Evolutionary conservation across 495 filamentous ascomycete genomes (phyloP).

Genomic region (Corynascus novoguineensis): DNA sequence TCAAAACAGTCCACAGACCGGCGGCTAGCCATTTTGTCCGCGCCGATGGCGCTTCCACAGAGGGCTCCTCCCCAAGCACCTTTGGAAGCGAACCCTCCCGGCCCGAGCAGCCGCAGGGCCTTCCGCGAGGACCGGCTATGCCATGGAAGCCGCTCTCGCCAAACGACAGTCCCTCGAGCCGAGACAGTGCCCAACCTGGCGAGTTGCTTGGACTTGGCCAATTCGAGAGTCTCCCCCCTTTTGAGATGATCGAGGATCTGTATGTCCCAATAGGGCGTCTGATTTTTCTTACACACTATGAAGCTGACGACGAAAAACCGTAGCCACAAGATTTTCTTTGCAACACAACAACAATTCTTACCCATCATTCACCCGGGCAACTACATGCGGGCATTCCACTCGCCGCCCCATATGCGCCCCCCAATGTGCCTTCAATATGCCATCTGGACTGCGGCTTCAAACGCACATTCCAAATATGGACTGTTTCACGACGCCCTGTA

Average conservation of each 20-base stretch:
- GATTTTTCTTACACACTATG: too few relatives aligned
- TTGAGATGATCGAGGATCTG: conserved; percentile 46
- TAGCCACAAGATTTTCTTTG: conserved; percentile 42
- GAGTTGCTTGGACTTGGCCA: conserved; percentile 39
- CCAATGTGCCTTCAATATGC: conserved; percentile 48
- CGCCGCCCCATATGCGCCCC: conserved; percentile 40
- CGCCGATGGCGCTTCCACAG: background rate
- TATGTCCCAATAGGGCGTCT: conserved; percentile 19
- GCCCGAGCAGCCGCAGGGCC: background rate
- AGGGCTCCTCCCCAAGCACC: conserved; percentile 1
- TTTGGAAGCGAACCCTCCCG: background rate
- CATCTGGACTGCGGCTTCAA: conserved; percentile 41
- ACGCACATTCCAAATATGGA: conserved; percentile 35
- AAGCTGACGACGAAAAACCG: conserved; percentile 1
- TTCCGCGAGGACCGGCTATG: background rate
- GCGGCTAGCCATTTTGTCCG: background rate
- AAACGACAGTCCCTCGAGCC: background rate
- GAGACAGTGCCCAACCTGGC: conserved; percentile 1
- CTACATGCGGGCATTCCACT: conserved; percentile 40
- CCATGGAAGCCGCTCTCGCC: conserved; percentile 4
- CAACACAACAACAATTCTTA: conserved; percentile 30
- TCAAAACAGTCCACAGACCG: conserved; percentile 33
- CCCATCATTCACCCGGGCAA: conserved; percentile 38
- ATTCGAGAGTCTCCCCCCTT: conserved; percentile 41
- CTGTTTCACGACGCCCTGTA: conserved; percentile 43